phyloP scores from a whole-genome alignment of 371 early-diverging fungal species.

The Astathelohania contejeani region DNA sequence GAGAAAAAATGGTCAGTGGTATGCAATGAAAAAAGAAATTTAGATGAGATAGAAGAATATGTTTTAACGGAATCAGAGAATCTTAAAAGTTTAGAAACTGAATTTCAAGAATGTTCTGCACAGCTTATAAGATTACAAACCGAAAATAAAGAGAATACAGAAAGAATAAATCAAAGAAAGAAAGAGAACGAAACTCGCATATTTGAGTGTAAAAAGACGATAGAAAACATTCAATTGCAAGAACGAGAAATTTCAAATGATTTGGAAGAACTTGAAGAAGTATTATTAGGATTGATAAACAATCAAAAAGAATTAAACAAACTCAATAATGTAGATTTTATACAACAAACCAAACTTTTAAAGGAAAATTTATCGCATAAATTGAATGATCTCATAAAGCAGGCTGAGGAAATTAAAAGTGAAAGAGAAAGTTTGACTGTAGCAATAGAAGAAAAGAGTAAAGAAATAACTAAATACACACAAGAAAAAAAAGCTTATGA shows the following conservation, averaged over 20 bases:
- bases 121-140: too few relatives aligned
- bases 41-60: not conserved
- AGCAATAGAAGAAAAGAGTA: not conserved
- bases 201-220: too few relatives aligned
- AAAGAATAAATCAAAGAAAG: too few relatives aligned
- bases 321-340: not conserved
- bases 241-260: constrained; percentile 23
- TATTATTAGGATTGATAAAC: not conserved
- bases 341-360: too few relatives aligned
- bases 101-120: too few relatives aligned
- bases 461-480: constrained; percentile 8
- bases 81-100: constrained; percentile 3
- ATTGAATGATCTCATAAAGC: not conserved
- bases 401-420: not conserved
- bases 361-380: too few relatives aligned
- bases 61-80: not conserved
- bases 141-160: too few relatives aligned
- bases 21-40: constrained; percentile 3
- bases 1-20: constrained; percentile 40
- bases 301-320: not conserved
- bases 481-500: constrained; percentile 4
- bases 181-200: too few relatives aligned
- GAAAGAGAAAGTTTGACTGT: not conserved
- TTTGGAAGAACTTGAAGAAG: constrained; percentile 8
- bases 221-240: too few relatives aligned